Evolutionary conservation across 2,329 filamentous ascomycete species (phyloP).

Genomic region (Pseudogymnoascus sp.): DNA sequence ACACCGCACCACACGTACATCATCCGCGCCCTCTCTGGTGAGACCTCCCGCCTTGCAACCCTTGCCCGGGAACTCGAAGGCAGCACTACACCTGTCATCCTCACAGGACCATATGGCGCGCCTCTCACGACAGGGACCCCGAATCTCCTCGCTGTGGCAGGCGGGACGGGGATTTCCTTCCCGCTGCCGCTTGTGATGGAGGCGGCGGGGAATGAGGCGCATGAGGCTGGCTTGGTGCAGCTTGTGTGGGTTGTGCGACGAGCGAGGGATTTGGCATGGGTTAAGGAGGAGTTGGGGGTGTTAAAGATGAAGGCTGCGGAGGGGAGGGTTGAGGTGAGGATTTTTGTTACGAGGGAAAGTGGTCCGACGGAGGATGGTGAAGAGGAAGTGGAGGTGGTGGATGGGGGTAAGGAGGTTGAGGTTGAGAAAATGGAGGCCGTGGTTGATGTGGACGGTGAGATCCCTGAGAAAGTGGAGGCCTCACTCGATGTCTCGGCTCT

Average conservation of each 20-base stretch:
- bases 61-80: constrained; percentile 25
- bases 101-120: constrained; percentile 57
- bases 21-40: constrained; percentile 49
- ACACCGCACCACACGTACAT: constrained; percentile 40
- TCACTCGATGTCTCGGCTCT: constrained; percentile 9
- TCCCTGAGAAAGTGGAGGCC: constrained; percentile 21
- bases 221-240: constrained; percentile 34
- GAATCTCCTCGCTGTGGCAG: constrained; percentile 46
- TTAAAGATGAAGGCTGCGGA: neutral
- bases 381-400: neutral
- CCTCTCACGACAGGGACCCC: constrained; percentile 34
- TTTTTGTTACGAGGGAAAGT: neutral
- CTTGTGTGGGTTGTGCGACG: constrained; percentile 59
- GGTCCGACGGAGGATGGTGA: neutral
- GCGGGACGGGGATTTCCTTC: constrained; percentile 52
- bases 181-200: constrained; percentile 43
- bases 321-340: neutral
- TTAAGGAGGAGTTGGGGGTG: constrained; percentile 39
- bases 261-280: constrained; percentile 47
- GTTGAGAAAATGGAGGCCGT: constrained; percentile 23
- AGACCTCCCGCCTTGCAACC: constrained; percentile 48
- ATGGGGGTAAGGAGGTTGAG: constrained; percentile 10
- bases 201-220: constrained; percentile 10
- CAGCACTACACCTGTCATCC: constrained; percentile 45
- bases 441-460: constrained; percentile 10